A percentile compares a stretch with the other conserved stretches of the same genome.
Evolutionary conservation across 352 stramenopile species (phyloP).

Genomic region (Plasmopara viticola): DNA sequence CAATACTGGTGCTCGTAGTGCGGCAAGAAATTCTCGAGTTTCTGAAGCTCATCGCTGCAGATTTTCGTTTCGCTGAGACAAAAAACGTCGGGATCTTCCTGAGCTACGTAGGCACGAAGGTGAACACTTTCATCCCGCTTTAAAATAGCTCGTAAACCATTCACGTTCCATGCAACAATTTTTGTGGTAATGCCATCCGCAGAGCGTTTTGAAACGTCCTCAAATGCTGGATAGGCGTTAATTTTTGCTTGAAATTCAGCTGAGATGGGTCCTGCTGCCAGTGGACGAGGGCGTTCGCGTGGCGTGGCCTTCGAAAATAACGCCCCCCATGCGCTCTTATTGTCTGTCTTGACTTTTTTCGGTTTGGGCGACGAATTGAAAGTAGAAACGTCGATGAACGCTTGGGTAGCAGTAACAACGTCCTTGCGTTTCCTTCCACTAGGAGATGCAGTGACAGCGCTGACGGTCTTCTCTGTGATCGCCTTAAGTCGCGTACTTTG

Average conservation of each 20-base stretch:
- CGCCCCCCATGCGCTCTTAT: slow-evolving; percentile 36
- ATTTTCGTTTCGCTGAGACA: slow-evolving; percentile 87
- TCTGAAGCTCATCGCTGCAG: slow-evolving; percentile 55
- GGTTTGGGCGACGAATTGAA: not conserved
- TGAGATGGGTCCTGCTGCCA: slow-evolving; percentile 22
- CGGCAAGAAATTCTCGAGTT: slow-evolving; percentile 65
- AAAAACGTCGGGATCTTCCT: slow-evolving; percentile 75
- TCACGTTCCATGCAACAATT: slow-evolving; percentile 80
- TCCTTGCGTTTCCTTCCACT: slow-evolving; percentile 19
- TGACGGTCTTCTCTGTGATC: slow-evolving; percentile 15
- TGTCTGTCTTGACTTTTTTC: slow-evolving; percentile 16
- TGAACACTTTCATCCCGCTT: slow-evolving; percentile 62
- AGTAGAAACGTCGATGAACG: slow-evolving; percentile 1
- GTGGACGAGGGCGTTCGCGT: slow-evolving; percentile 17
- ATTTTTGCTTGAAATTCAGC: slow-evolving; percentile 40
- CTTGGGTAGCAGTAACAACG: not conserved
- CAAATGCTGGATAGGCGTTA: slow-evolving; percentile 40
- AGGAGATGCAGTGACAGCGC: not conserved
- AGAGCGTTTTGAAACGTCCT: slow-evolving; percentile 32
- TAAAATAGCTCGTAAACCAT: slow-evolving; percentile 69
- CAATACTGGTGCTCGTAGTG: slow-evolving; percentile 76
- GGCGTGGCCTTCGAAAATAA: slow-evolving; percentile 31
- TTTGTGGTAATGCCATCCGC: slow-evolving; percentile 25
- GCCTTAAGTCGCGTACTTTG: slow-evolving; percentile 35
- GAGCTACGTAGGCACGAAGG: slow-evolving; percentile 64